Base-by-base conservation (phyloP, 2,329 filamentous ascomycete genomes). In the Penicillium vulpinum region DNA sequence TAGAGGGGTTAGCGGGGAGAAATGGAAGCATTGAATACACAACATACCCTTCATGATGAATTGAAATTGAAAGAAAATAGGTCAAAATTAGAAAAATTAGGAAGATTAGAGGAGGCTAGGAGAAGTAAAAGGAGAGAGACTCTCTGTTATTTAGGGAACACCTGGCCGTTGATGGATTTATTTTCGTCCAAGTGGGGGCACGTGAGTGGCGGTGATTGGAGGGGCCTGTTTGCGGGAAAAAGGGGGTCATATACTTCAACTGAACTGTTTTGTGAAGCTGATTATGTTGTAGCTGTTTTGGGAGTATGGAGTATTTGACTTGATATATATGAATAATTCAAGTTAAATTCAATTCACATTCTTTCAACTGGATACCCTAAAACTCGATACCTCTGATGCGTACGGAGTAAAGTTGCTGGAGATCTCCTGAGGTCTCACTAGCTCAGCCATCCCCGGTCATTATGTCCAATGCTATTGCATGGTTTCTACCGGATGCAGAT, bases 21-120 rank as follows among this genome's bases (percentile, higher is more conserved):
- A 51, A 51, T 47, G 31, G 54, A 44, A 52, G 52, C 43, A 51
- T 48, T 50, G 49, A 48, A 56, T 35, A 48, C 41, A 48, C 18
- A 36, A 62, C 72, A 63, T 73, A 78, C 78, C 78, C 66, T 80
- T 80, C 77, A 80, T 80, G 57, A 56, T 73, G 63, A 56, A 59
- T 61, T 44, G 39, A 39, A 41, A 47, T 33, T 22, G 29, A 35
- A 46, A 46, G 44, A 22, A n/a, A 46, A 44, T 44, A 54, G 51
- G 28, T 35, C 54, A 11, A 26, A 16, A 59, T 51, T 31, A 39
- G 31, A 39, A 50, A 57, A 29, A 49, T 22, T 57, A 49, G 33
- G 36, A 51, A 56, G 43, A 57, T 43, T 26, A 51, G 43, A 53
- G 51, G 45, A 43, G 53, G 55, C 35, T 28, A 51, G 54, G 56